Evolutionary conservation across 2,329 filamentous ascomycete species (phyloP), one percentile per base, ranked within the genome.

Genomic region (Colletotrichum scovillei): DNA sequence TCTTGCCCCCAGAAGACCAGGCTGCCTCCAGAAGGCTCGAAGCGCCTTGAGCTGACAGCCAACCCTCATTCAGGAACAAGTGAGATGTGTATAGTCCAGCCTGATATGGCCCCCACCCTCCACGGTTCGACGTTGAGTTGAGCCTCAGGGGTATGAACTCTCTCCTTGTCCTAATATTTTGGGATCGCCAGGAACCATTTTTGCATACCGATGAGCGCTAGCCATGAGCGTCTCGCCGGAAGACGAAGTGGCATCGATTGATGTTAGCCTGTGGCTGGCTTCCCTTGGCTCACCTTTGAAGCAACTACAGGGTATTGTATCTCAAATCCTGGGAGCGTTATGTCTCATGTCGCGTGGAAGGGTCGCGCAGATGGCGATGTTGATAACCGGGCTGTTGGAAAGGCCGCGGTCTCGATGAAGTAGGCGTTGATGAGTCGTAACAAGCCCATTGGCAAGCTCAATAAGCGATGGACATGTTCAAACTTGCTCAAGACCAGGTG

Each of bases 211-310:
- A 8, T 55, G 65, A 73, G 71, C 67, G 71, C 71, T 62, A 30
- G 14, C 22, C 4, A 6, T 30, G 67, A 49, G 71, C 71, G 71
- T 62, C 32, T 73, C 70, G 70, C 70, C 22, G 57, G 26, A 19
- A 22, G 5, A 19, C 8, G 1, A 60, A 19, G 4, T 11, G 24
- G 28, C n/a, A 38, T 49, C 19, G 28, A 26, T n/a, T 30, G 5
- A 9, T 63, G 19, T 28, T 19, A 32, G 65, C 69, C 69, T 69
- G 53, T 69, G 49, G 49, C 55, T 32, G 42, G 14, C 28, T 26
- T 42, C 38, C 30, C 11, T 42, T 16, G 30, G 32, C 16, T 24
- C 28, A 22, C 4, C 12, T 56, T 57, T 19, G 52, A 24, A 14
- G 53, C 63, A 12, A 28, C 16, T 8, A 9, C 38, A 52, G 8